Evolutionary conservation across 257 asterid species (phyloP).

Genomic region (Solanum ahanhuiri): DNA sequence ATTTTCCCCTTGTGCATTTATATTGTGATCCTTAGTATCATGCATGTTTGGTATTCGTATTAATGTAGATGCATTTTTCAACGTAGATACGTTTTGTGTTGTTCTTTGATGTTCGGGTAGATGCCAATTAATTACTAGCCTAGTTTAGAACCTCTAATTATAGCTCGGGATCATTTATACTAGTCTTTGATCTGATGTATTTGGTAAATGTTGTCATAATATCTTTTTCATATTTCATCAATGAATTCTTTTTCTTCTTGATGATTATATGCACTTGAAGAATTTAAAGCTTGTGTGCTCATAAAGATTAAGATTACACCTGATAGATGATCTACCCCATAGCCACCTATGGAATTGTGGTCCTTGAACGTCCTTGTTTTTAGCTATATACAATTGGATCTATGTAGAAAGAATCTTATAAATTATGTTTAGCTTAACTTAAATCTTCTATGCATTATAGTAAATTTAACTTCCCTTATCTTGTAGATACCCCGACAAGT

Average conservation of each 20-base stretch:
- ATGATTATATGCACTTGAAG: neutral
- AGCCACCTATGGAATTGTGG: neutral
- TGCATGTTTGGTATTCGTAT: neutral
- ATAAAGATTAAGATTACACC: no score
- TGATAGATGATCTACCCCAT: neutral
- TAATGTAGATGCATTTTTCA: neutral
- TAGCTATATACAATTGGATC: no score
- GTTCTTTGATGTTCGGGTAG: no score
- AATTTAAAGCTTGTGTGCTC: neutral
- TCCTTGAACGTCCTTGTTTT: neutral
- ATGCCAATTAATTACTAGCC: neutral
- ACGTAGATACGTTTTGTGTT: neutral
- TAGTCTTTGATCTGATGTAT: neutral
- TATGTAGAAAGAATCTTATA: no score
- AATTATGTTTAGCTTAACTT: no score
- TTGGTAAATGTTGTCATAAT: no score
- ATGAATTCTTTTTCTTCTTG: neutral
- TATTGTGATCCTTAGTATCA: neutral
- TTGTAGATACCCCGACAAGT: neutral
- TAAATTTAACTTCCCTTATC: neutral
- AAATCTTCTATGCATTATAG: no score
- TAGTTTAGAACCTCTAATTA: neutral
- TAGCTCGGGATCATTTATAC: neutral
- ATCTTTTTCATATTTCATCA: neutral
- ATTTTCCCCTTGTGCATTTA: neutral